A percentile compares a stretch with the other conserved stretches of the same genome.
Evolutionary conservation across 352 stramenopile species (phyloP).

Genomic region (Globisporangium recalcitrans): DNA sequence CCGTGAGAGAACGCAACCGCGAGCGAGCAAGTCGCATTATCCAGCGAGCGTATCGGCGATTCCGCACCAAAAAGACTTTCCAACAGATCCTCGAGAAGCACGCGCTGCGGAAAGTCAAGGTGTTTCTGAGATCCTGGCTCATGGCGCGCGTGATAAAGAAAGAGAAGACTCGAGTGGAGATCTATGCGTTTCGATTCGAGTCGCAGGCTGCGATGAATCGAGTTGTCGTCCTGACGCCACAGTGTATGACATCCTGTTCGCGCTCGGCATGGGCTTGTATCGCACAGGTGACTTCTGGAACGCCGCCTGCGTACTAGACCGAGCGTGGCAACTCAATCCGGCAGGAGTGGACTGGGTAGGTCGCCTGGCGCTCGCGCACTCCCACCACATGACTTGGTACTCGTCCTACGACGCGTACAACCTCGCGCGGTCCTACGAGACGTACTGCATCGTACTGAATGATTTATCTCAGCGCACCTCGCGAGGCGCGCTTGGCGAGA

Average conservation of each 20-base stretch:
- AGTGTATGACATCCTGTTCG: conserved; percentile 30
- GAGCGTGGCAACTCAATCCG: conserved; percentile 14
- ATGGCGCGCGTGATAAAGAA: conserved; percentile 36
- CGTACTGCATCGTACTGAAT: conserved; percentile 33
- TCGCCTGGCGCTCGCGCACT: conserved; percentile 39
- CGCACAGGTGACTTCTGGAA: conserved; percentile 50
- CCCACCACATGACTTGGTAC: conserved; percentile 70
- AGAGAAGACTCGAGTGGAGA: conserved; percentile 28
- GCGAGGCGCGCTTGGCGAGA: not conserved
- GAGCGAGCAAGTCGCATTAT: conserved; percentile 33
- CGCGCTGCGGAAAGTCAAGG: conserved; percentile 25
- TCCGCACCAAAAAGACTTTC: conserved; percentile 28
- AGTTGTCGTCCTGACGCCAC: conserved; percentile 15
- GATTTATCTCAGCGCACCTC: not conserved
- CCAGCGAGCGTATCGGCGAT: conserved; percentile 34
- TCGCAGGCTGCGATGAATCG: conserved; percentile 2
- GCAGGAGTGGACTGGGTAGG: conserved; percentile 3
- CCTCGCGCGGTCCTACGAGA: conserved; percentile 37
- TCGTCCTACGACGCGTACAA: conserved; percentile 47
- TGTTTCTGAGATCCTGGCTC: conserved; percentile 42
- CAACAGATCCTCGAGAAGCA: conserved; percentile 28
- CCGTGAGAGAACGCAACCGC: conserved; percentile 11
- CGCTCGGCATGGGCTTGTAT: conserved; percentile 40
- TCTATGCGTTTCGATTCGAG: conserved; percentile 17
- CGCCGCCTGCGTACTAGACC: conserved; percentile 44